Percentiles rank a stretch among this genome's conserved stretches.
These are phyloP conservation scores for Didymella pomorum DNA, from an alignment of 2,329 filamentous ascomycete genomes.

Conservation along the genomic window DNA sequence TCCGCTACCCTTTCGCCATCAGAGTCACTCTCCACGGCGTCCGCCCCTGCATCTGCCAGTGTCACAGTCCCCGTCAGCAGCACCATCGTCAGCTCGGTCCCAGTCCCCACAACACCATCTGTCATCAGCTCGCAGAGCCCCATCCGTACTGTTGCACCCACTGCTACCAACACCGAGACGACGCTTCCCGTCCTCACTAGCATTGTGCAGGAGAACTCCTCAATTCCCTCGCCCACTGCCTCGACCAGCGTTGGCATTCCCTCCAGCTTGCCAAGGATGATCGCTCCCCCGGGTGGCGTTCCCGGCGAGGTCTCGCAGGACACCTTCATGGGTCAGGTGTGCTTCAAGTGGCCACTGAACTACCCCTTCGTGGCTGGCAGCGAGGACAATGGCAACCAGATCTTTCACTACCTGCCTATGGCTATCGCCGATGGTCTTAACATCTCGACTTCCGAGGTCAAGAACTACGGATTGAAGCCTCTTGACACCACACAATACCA, in stretches of 20 bases:
- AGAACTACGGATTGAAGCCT: constrained; percentile 76
- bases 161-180: constrained; percentile 56
- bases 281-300: constrained; percentile 72
- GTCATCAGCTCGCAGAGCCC: constrained; percentile 36
- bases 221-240: constrained; percentile 54
- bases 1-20: constrained; percentile 16
- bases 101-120: constrained; percentile 28
- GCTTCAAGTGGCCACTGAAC: constrained; percentile 81
- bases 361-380: constrained; percentile 80
- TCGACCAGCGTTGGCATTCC: constrained; percentile 63
- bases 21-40: constrained; percentile 10
- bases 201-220: constrained; percentile 65
- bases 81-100: constrained; percentile 21
- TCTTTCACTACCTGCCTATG: constrained; percentile 79
- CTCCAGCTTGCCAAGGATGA: constrained; percentile 74
- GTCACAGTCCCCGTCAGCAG: constrained; percentile 9
- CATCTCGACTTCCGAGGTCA: constrained; percentile 59
- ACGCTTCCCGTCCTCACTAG: constrained; percentile 65
- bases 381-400: constrained; percentile 75
- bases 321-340: constrained; percentile 79
- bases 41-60: constrained; percentile 15
- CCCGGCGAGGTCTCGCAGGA: constrained; percentile 65
- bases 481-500: constrained; percentile 73
- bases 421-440: constrained; percentile 73
- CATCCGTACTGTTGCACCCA: constrained; percentile 55